phyloP scores from a whole-genome alignment of 805 yeast genomes.

The Maudiozyma turicensis region DNA sequence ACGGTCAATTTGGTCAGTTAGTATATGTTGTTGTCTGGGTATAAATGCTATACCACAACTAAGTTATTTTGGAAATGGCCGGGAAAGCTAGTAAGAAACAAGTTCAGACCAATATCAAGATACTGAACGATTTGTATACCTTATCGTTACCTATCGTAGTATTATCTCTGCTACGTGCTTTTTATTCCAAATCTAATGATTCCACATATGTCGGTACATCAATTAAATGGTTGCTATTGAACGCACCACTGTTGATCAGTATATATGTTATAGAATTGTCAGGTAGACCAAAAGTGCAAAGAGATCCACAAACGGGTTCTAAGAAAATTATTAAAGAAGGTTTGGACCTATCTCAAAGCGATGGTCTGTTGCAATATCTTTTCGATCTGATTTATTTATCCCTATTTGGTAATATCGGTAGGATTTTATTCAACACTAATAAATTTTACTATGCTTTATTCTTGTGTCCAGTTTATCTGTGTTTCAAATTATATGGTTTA shows the following conservation, averaged over 20 bases:
- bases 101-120: slow-evolving; percentile 28
- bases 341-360: slow-evolving; percentile 36
- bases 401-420: slow-evolving; percentile 37
- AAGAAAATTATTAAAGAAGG: slow-evolving; percentile 36
- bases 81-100: slow-evolving; percentile 48
- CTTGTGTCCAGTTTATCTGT: slow-evolving; percentile 32
- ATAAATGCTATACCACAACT: neutral
- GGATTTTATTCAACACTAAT: slow-evolving; percentile 36
- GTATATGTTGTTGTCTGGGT: neutral
- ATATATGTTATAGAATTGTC: slow-evolving; percentile 37
- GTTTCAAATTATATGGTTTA: slow-evolving; percentile 31
- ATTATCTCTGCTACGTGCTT: slow-evolving; percentile 31
- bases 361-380: slow-evolving; percentile 44
- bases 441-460: slow-evolving; percentile 38
- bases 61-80: slow-evolving; percentile 35
- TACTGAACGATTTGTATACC: slow-evolving; percentile 17
- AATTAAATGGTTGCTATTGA: slow-evolving; percentile 15
- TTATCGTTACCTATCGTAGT: slow-evolving; percentile 21
- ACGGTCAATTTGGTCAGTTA: no score
- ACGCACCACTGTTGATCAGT: slow-evolving; percentile 30
- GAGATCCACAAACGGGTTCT: slow-evolving; percentile 1
- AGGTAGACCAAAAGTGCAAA: slow-evolving; percentile 39
- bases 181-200: slow-evolving; percentile 17
- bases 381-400: slow-evolving; percentile 48
- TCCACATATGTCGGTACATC: neutral